Evolutionary conservation across 2,329 filamentous ascomycete species (phyloP).

Genomic region (Alternaria conjuncta): DNA sequence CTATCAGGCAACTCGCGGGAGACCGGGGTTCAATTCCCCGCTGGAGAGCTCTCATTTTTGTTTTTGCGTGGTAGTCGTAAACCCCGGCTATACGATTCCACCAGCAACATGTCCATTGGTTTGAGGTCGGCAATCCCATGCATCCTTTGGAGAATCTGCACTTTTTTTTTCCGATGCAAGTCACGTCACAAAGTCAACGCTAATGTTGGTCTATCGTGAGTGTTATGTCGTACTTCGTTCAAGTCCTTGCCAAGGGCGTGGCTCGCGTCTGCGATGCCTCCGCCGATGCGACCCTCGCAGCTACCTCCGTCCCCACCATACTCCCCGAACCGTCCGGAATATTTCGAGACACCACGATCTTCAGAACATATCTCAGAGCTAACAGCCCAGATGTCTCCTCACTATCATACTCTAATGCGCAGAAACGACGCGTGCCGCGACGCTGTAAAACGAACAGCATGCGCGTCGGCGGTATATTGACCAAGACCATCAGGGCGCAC

Average conservation of each 20-base stretch:
- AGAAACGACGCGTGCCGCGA: not conserved
- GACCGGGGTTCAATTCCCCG: slow-evolving; percentile 22
- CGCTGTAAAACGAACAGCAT: not conserved
- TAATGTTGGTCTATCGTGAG: not conserved
- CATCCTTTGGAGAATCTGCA: not conserved
- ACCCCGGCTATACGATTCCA: not conserved
- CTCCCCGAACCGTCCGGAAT: not conserved
- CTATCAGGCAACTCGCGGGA: slow-evolving; percentile 14
- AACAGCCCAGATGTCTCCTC: not conserved
- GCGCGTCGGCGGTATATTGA: not conserved
- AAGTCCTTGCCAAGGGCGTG: not conserved
- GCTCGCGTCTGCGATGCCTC: not conserved
- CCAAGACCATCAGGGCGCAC: not conserved
- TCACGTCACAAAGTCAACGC: not conserved
- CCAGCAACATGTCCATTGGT: not conserved
- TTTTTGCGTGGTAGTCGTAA: not conserved
- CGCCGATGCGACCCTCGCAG: not conserved
- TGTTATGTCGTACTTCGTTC: not conserved
- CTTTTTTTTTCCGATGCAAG: not conserved
- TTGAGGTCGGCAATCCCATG: not conserved
- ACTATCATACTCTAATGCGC: too few species aligned
- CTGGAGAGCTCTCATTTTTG: slow-evolving; percentile 6
- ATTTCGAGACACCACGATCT: not conserved
- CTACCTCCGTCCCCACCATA: not conserved
- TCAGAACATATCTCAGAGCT: too few species aligned